Base-by-base conservation (phyloP, 2,329 filamentous ascomycete genomes). In the Ploettnerulaceae sp. region DNA sequence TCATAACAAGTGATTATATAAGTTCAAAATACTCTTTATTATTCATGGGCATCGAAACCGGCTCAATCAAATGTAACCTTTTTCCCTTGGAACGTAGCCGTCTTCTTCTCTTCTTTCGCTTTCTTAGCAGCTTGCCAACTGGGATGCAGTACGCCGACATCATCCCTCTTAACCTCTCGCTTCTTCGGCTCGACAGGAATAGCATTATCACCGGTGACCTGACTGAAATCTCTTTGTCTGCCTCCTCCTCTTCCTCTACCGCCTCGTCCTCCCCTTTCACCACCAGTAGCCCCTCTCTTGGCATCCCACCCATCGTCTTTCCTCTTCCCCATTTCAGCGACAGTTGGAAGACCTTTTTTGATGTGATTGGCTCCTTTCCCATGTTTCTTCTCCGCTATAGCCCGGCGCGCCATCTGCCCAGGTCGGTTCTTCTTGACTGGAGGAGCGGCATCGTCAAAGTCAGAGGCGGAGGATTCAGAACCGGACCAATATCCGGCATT, bases 401-500 rank as follows among this genome's bases (percentile, higher is more conserved):
- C 78, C 61, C 86, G 84, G 7, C 87, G 78, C n/a, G 84, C 85
- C 33, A 81, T 76, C 67, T 94, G 87, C 3, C 87, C 87, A 36
- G 80, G 74, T 17, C 85, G 75, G 59, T 91, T 90, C 67, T 89
- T 90, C 57, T 79, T 79, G 0, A 73, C 67, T 1, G 71, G 65
- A 4, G 71, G 71, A 5, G 76, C 77, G 2, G 73, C 64, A 29
- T 71, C 69, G 42, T 89, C 85, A 17, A 86, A 69, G 53, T 86
- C 82, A 0, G 82, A 85, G 5, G 76, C 77, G 34, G 63, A 61
- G 0, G 76, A 79, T 56, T 87, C 85, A 7, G 82, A 86, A 36
- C 84, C 86, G 2, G 85, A 89, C 58, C 87, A 77, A 67, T 91
- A 94, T 47, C 85, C 85, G 15, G 81, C 83, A 75, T 88, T 87